phyloP scores from a whole-genome alignment of 208 protist genomes.

The Paratrypanosoma confusum region DNA sequence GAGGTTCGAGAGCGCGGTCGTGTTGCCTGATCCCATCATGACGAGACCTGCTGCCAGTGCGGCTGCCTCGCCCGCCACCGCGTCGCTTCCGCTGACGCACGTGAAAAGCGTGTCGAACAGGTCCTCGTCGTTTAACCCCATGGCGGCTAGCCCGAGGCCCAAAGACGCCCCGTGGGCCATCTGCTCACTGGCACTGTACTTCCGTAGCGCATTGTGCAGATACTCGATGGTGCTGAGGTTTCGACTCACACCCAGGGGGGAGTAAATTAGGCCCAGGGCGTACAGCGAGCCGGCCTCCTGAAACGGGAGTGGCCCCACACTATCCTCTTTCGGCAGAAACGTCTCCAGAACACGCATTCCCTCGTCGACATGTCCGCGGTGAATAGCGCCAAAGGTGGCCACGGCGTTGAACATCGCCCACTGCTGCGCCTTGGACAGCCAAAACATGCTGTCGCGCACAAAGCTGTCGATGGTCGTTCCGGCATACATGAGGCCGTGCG shows the following conservation, averaged over 20 bases:
- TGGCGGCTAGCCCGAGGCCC: slow-evolving; percentile 90
- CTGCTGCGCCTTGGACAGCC: slow-evolving; percentile 92
- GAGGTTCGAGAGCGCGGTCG: slow-evolving; percentile 84
- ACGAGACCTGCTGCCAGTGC: slow-evolving; percentile 97
- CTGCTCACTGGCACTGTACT: slow-evolving; percentile 67
- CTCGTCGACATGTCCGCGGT: slow-evolving; percentile 91
- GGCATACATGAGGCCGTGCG: slow-evolving; percentile 96
- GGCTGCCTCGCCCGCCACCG: slow-evolving; percentile 96
- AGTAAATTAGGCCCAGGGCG: slow-evolving; percentile 97
- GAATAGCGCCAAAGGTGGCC: slow-evolving; percentile 95
- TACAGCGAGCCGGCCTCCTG: slow-evolving; percentile 96
- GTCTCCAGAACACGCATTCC: slow-evolving; percentile 79
- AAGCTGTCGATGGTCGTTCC: slow-evolving; percentile 98
- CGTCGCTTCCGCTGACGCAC: slow-evolving; percentile 91
- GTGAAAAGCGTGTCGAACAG: slow-evolving; percentile 94
- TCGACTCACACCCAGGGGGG: slow-evolving; percentile 80
- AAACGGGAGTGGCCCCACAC: slow-evolving; percentile 73
- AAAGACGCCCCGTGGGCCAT: slow-evolving; percentile 97
- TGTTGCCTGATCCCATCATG: slow-evolving; percentile 94
- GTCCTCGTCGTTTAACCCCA: slow-evolving; percentile 81
- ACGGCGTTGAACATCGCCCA: slow-evolving; percentile 97
- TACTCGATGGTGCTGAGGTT: slow-evolving; percentile 71
- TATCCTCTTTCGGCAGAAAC: slow-evolving; percentile 84
- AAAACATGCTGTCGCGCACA: slow-evolving; percentile 95
- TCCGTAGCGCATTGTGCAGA: slow-evolving; percentile 52